Percentiles rank a stretch among this genome's conserved stretches.
Evolutionary conservation across 139 green algal species (phyloP).

Genomic region (Diplosphaera chodatii): DNA sequence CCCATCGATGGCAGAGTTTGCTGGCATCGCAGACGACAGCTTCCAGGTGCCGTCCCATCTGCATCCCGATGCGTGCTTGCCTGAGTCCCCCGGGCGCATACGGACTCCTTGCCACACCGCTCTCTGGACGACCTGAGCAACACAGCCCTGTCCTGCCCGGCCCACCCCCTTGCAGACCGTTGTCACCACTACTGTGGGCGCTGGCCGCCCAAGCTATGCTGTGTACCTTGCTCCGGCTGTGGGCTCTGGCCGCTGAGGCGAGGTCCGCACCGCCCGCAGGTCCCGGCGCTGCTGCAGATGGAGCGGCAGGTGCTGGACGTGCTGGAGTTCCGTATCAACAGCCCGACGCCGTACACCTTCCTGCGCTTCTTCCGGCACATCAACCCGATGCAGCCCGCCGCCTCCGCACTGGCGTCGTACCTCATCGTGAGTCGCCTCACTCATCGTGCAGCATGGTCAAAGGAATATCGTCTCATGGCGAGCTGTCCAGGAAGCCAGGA

Average conservation of each 20-base stretch:
- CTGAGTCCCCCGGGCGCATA: too few species aligned
- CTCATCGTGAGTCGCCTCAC: slow-evolving; percentile 18
- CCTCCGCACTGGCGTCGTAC: slow-evolving; percentile 31
- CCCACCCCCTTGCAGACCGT: too few species aligned
- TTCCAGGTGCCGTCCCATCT: slow-evolving; percentile 19
- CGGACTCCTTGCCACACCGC: too few species aligned
- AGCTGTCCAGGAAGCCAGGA: too few species aligned
- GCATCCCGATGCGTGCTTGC: too few species aligned
- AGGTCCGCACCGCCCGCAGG: too few species aligned
- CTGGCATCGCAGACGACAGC: slow-evolving; percentile 38
- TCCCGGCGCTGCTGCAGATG: slow-evolving; percentile 40
- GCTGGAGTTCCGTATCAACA: slow-evolving; percentile 31
- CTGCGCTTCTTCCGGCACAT: slow-evolving; percentile 35
- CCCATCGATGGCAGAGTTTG: slow-evolving; percentile 35
- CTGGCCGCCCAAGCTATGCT: too few species aligned
- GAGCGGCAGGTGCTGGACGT: slow-evolving; percentile 43
- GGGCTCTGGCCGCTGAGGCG: too few species aligned
- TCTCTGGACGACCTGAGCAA: too few species aligned
- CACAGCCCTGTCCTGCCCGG: too few species aligned
- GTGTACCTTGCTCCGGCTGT: too few species aligned
- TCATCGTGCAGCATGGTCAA: not conserved
- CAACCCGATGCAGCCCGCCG: slow-evolving; percentile 12
- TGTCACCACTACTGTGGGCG: too few species aligned
- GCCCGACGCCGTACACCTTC: slow-evolving; percentile 41
- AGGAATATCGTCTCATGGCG: not conserved